These are phyloP conservation scores for Aureobasidium sp. DNA, from an alignment of 2,329 filamentous ascomycete genomes.

Conservation along the genomic window DNA sequence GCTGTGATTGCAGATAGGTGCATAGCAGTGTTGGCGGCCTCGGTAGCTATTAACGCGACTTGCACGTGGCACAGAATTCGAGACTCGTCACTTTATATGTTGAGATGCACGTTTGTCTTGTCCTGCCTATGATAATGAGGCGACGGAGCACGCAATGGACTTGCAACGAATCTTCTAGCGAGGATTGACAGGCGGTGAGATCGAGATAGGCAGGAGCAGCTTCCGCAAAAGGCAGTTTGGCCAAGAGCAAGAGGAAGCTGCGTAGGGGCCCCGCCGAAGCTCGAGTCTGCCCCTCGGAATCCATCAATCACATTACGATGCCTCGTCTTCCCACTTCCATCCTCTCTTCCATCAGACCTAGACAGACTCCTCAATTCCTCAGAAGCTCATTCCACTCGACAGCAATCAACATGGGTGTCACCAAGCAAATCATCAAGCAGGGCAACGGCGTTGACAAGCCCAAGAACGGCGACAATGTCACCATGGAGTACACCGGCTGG, in stretches of 20 bases:
- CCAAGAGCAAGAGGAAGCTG: background rate
- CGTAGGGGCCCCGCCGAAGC: slow-evolving; percentile 1
- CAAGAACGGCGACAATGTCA: slow-evolving; percentile 61
- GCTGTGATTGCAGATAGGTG: background rate
- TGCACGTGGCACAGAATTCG: background rate
- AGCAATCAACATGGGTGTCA: slow-evolving; percentile 48
- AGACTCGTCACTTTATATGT: background rate
- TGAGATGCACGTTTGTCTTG: slow-evolving; percentile 2
- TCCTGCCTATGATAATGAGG: background rate
- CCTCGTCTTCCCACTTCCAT: slow-evolving; percentile 10
- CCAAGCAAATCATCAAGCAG: slow-evolving; percentile 54
- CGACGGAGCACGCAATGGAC: background rate
- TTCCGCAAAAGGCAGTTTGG: background rate
- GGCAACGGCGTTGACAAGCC: slow-evolving; percentile 60
- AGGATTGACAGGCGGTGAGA: background rate
- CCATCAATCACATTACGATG: slow-evolving; percentile 10
- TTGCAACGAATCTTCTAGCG: background rate
- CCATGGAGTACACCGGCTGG: slow-evolving; percentile 87
- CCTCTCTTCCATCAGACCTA: slow-evolving; percentile 10
- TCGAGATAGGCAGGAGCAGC: background rate
- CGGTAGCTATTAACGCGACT: background rate
- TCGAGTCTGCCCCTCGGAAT: slow-evolving; percentile 6
- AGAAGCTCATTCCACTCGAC: slow-evolving; percentile 6
- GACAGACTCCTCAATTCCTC: slow-evolving; percentile 13
- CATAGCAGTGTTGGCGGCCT: background rate